phyloP scores from a whole-genome alignment of 2,329 filamentous ascomycete species.

The Microsporum canis region DNA sequence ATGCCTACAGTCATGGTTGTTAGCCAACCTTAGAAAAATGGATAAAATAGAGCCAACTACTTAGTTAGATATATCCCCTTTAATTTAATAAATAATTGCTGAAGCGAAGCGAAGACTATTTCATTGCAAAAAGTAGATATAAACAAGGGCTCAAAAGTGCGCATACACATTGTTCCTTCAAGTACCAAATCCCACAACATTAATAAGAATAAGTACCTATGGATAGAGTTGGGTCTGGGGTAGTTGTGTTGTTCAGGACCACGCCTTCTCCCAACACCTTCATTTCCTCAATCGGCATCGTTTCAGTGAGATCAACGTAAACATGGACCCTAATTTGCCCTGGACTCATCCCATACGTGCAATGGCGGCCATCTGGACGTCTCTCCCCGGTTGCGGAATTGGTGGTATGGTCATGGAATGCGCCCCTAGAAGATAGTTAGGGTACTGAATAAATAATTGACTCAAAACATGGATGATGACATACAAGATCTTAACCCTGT shows the following conservation, averaged over 20 bases:
- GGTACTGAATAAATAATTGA: neutral
- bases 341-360: neutral
- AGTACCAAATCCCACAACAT: too few species aligned
- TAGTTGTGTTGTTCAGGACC: neutral
- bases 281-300: neutral
- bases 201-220: neutral
- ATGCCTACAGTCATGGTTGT: too few species aligned
- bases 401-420: slow-evolving; percentile 4
- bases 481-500: neutral
- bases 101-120: too few species aligned
- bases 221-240: slow-evolving; percentile 2
- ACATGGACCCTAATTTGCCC: slow-evolving; percentile 4
- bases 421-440: slow-evolving; percentile 3
- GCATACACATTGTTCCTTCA: too few species aligned
- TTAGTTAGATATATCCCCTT: too few species aligned
- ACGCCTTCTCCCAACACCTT: slow-evolving; percentile 5
- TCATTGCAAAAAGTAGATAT: too few species aligned
- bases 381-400: neutral
- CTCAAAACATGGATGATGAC: neutral
- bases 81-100: too few species aligned
- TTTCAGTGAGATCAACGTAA: neutral
- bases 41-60: too few species aligned
- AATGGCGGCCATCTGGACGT: slow-evolving; percentile 1
- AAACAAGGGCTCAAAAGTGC: too few species aligned
- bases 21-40: too few species aligned